Evolutionary conservation across 352 stramenopile genomes (phyloP).

Genomic region (Aphanomyces euteiches): DNA sequence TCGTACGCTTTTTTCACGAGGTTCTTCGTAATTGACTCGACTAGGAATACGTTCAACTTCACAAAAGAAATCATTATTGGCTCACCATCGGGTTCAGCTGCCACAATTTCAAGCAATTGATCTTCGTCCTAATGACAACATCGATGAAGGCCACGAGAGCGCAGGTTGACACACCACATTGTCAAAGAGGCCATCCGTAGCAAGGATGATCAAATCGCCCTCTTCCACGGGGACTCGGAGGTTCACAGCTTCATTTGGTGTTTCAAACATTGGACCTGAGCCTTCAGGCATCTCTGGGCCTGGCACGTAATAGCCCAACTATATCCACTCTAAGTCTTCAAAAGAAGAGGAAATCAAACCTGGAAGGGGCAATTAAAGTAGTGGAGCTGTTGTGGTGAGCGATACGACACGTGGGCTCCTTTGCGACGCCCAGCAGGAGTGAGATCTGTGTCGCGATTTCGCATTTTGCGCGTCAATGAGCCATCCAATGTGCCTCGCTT

Average conservation of each 20-base stretch:
- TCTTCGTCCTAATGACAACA: slow-evolving; percentile 48
- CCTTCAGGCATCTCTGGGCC: slow-evolving; percentile 20
- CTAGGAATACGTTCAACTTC: slow-evolving; percentile 14
- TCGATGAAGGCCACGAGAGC: neutral
- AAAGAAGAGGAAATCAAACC: slow-evolving; percentile 31
- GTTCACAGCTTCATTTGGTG: slow-evolving; percentile 85
- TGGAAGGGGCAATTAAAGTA: slow-evolving; percentile 98
- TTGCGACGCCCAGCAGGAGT: slow-evolving; percentile 68
- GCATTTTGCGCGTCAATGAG: slow-evolving; percentile 57
- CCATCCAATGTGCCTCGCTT: slow-evolving; percentile 68
- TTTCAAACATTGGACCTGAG: slow-evolving; percentile 85
- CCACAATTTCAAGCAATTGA: slow-evolving; percentile 67
- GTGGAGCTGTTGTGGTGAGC: slow-evolving; percentile 94
- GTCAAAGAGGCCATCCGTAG: slow-evolving; percentile 96
- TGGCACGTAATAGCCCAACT: slow-evolving; percentile 17
- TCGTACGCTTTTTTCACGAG: slow-evolving; percentile 87
- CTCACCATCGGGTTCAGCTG: slow-evolving; percentile 41
- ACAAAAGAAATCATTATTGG: neutral
- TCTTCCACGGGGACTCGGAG: slow-evolving; percentile 89
- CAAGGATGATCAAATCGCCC: slow-evolving; percentile 95
- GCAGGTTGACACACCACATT: slow-evolving; percentile 71
- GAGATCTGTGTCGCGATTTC: slow-evolving; percentile 56
- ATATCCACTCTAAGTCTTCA: neutral
- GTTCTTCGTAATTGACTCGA: slow-evolving; percentile 71
- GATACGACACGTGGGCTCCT: slow-evolving; percentile 84